phyloP scores from a whole-genome alignment of 2,329 filamentous ascomycete species.

The Didymella pinodella region DNA sequence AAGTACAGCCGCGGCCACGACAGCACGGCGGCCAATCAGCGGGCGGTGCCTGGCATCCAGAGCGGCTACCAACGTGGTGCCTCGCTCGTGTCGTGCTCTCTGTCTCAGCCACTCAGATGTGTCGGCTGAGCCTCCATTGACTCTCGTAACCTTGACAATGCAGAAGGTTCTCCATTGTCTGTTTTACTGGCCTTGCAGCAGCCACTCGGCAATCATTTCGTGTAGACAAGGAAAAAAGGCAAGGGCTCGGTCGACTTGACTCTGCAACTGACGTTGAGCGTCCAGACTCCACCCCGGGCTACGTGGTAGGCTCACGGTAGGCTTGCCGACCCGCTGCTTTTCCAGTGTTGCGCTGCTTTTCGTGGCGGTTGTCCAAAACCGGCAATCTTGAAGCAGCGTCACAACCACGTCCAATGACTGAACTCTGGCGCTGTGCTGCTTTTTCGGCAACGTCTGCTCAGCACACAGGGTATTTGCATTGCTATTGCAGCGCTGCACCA shows the following conservation, averaged over 20 bases:
- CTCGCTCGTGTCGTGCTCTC: slow-evolving; percentile 13
- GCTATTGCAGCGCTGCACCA: slow-evolving; percentile 7
- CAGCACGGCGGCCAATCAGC: slow-evolving; percentile 9
- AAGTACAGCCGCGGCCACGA: slow-evolving; percentile 21
- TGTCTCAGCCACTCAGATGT: slow-evolving; percentile 20
- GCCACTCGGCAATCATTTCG: slow-evolving; percentile 6
- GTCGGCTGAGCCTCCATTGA: slow-evolving; percentile 6
- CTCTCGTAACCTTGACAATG: background rate
- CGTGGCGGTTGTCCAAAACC: slow-evolving; percentile 6
- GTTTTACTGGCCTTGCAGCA: slow-evolving; percentile 12
- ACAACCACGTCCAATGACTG: background rate
- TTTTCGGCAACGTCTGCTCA: background rate
- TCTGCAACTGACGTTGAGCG: slow-evolving; percentile 9
- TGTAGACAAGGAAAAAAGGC: background rate
- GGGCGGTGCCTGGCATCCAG: slow-evolving; percentile 15
- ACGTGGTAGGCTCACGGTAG: slow-evolving; percentile 13
- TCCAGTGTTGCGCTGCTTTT: slow-evolving; percentile 14
- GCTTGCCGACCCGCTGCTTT: slow-evolving; percentile 16
- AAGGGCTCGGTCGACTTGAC: slow-evolving; percentile 15
- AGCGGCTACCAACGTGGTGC: slow-evolving; percentile 20
- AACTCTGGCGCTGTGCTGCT: slow-evolving; percentile 8
- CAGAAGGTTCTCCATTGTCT: background rate
- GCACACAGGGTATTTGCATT: background rate
- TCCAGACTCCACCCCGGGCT: slow-evolving; percentile 12
- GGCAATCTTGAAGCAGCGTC: background rate